Evolutionary conservation across 164 flowering plant genomes (phyloP), one percentile per base, ranked within the genome.

Genomic region (Magnolia sinica): DNA sequence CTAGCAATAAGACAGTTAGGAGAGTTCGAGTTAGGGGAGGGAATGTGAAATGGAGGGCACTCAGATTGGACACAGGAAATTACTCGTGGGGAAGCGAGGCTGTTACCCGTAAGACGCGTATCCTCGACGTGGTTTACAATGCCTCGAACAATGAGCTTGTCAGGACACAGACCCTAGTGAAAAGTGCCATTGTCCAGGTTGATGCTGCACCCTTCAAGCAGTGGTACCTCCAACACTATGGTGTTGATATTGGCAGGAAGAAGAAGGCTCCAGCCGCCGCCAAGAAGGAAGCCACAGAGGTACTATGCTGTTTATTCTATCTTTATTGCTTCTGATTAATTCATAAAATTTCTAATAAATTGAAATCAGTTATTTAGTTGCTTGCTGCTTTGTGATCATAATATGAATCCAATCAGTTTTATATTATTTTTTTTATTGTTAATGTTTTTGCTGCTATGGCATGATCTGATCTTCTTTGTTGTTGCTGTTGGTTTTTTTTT

Each of bases 61-160:
- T 80, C 18, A 63, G 84, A 19, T 75, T 82, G 78, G 84, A 80
- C 59, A 79, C 82, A 0, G 85, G 85, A 0, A 82, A 82, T 51
- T 83, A 64, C 73, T 83, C 85, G 3, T 83, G 85, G 85, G 84
- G 82, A 13, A 82, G 84, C 66, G 84, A 82, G 78, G 76, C 78
- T 2, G 80, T 82, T 23, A 82, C 84, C 10, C 80, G 80, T 2
- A 82, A 82, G 76, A 79, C 80, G 11, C 76, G 82, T 68, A 19
- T 82, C 27, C 82, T 83, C 64, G 82, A 83, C 22, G 82, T 83
- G 72, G 85, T 83, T 14, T 83, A 83, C 81, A 83, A 83, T 75
- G 81, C 85, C 11, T 83, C 85, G 1, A 80, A 83, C 75, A 83
- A 83, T 73, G 85, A 83, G 75, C 81, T 83, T 52, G 82, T 83